Evolutionary conservation across 129 eudicot species (phyloP).

Genomic region (Saussurea involucrata): DNA sequence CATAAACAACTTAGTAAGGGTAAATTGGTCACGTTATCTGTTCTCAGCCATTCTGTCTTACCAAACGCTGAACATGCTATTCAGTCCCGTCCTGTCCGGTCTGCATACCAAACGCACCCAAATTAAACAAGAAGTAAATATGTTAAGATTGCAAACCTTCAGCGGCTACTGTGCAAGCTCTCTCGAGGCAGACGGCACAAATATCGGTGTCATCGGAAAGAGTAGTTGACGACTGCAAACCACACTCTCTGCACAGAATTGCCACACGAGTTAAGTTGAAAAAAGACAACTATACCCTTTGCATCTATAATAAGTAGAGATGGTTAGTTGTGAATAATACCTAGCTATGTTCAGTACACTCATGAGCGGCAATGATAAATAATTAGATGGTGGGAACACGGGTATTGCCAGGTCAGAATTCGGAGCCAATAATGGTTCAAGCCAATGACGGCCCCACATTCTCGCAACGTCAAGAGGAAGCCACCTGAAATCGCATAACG

Average conservation of each 20-base stretch:
- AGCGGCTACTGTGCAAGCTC: slow-evolving; percentile 90
- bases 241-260: slow-evolving; percentile 63
- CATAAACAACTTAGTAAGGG: no score
- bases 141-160: slow-evolving; percentile 57
- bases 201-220: slow-evolving; percentile 68
- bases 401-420: slow-evolving; percentile 69
- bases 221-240: slow-evolving; percentile 62
- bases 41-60: no score
- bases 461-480: slow-evolving; percentile 94
- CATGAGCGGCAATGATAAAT: slow-evolving; percentile 85
- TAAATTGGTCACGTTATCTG: no score
- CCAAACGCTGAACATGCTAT: no score
- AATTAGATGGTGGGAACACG: slow-evolving; percentile 66
- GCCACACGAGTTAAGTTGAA: background rate
- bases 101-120: no score
- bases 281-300: no score
- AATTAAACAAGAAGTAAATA: background rate
- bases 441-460: slow-evolving; percentile 99
- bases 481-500: slow-evolving; percentile 60
- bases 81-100: no score
- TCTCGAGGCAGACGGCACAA: slow-evolving; percentile 93
- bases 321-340: slow-evolving; percentile 35
- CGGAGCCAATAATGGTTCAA: slow-evolving; percentile 79
- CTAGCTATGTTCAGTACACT: slow-evolving; percentile 91
- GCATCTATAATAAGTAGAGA: background rate